Conservation (phyloP, 2,329 filamentous ascomycete species). For the Fusarium metavorans region DNA sequence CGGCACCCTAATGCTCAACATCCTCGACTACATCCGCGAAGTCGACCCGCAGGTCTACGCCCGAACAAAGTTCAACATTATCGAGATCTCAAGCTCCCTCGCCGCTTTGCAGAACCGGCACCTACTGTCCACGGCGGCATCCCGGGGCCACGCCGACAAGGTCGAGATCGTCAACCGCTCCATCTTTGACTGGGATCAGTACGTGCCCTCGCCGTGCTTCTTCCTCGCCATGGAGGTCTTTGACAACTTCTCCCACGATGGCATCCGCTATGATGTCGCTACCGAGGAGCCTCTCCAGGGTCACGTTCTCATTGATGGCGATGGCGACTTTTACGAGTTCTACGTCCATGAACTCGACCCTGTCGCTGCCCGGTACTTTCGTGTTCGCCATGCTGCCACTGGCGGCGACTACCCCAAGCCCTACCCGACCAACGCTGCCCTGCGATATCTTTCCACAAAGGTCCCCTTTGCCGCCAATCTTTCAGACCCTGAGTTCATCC, state of each 20-base stretch:
- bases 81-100: slow-evolving; percentile 90
- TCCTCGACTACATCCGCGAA: slow-evolving; percentile 94
- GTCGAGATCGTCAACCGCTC: slow-evolving; percentile 96
- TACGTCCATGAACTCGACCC: slow-evolving; percentile 86
- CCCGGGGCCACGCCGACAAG: slow-evolving; percentile 82
- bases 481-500: slow-evolving; percentile 90
- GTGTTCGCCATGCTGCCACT: slow-evolving; percentile 84
- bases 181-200: slow-evolving; percentile 92
- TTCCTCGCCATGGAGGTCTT: slow-evolving; percentile 98
- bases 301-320: slow-evolving; percentile 84
- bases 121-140: slow-evolving; percentile 73
- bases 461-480: slow-evolving; percentile 82
- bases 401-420: slow-evolving; percentile 73
- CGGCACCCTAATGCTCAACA: slow-evolving; percentile 97
- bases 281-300: slow-evolving; percentile 90
- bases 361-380: slow-evolving; percentile 83
- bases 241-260: slow-evolving; percentile 97
- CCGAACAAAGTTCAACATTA: slow-evolving; percentile 92
- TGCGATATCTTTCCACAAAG: slow-evolving; percentile 71
- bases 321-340: slow-evolving; percentile 95
- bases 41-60: slow-evolving; percentile 92
- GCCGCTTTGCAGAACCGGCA: slow-evolving; percentile 82
- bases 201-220: slow-evolving; percentile 93
- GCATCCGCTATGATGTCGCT: slow-evolving; percentile 86
- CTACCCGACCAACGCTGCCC: slow-evolving; percentile 63